A percentile compares a stretch with the other conserved stretches of the same genome.
These are phyloP conservation scores for Hawksworthiomyces lignivorus DNA, from an alignment of 2,329 filamentous ascomycete species.

Conservation along the genomic window DNA sequence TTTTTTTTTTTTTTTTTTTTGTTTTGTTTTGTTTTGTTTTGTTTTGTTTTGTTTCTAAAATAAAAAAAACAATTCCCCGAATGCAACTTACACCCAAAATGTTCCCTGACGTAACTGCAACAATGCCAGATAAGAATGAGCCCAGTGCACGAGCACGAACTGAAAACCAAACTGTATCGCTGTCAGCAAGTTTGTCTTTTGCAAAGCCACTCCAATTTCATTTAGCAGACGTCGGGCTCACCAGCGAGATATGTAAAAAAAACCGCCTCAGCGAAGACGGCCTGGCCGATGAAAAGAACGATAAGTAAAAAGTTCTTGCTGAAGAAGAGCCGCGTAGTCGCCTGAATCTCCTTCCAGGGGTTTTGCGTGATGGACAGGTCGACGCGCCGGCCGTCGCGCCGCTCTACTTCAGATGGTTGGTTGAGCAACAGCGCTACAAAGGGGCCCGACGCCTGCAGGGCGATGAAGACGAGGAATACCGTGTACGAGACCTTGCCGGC, in stretches of 20 bases:
- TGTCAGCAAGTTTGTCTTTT: no score
- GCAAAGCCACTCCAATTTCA: no score
- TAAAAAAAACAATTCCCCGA: no score
- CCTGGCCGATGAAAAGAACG: conserved; percentile 60
- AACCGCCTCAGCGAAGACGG: conserved; percentile 63
- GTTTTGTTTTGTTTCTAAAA: no score
- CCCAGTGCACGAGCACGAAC: conserved; percentile 62
- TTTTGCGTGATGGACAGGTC: conserved; percentile 48
- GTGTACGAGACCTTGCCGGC: conserved; percentile 58
- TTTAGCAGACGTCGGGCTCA: no score
- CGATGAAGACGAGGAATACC: conserved; percentile 64
- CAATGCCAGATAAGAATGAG: conserved; percentile 61
- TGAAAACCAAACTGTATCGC: conserved; percentile 53
- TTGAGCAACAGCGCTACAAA: conserved; percentile 58
- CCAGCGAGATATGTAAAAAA: conserved; percentile 60
- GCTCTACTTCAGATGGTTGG: conserved; percentile 52
- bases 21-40: no score
- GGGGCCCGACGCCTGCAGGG: conserved; percentile 57
- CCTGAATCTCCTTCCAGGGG: conserved; percentile 51
- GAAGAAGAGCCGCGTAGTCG: conserved; percentile 51
- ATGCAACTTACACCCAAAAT: conserved; percentile 49
- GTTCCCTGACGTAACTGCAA: conserved; percentile 59
- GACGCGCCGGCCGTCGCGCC: conserved; percentile 57
- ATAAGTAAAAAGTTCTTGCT: conserved; percentile 56
- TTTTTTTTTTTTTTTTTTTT: no score